These are phyloP conservation scores for Hericium rajendrae DNA, from an alignment of 768 basidiomycete genomes.

Conservation along the genomic window DNA sequence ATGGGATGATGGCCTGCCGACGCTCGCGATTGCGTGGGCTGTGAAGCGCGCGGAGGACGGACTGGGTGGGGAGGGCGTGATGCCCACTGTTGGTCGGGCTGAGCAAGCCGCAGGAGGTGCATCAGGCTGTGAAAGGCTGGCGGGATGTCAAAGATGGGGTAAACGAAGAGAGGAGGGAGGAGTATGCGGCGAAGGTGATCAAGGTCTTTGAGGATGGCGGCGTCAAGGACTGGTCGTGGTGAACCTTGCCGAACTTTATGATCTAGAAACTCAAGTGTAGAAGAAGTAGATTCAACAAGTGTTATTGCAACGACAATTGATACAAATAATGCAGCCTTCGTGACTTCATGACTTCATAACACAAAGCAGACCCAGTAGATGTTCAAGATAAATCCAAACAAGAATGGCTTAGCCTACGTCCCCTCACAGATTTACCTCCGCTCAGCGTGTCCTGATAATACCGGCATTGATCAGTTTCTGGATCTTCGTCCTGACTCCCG, in stretches of 20 bases:
- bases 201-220: conserved; percentile 39
- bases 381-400: neutral
- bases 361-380: neutral
- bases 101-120: conserved; percentile 63
- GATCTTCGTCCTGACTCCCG: conserved; percentile 69
- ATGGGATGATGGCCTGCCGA: conserved; percentile 41
- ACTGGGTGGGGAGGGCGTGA: conserved; percentile 18
- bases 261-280: neutral
- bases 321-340: neutral
- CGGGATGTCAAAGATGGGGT: conserved; percentile 38
- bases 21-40: conserved; percentile 68
- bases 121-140: conserved; percentile 64
- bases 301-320: neutral
- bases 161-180: conserved; percentile 25
- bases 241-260: neutral
- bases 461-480: conserved; percentile 87
- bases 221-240: conserved; percentile 40
- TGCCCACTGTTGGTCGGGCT: conserved; percentile 72
- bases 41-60: conserved; percentile 31
- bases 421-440: neutral
- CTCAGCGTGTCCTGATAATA: conserved; percentile 76
- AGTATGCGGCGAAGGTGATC: conserved; percentile 35
- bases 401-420: neutral
- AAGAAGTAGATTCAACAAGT: neutral
- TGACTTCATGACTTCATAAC: neutral